Percentiles rank a stretch among this genome's conserved stretches.
These are phyloP conservation scores for Fusarium odoratissimum DNA, from an alignment of 2,329 filamentous ascomycete species.

Conservation along the genomic window DNA sequence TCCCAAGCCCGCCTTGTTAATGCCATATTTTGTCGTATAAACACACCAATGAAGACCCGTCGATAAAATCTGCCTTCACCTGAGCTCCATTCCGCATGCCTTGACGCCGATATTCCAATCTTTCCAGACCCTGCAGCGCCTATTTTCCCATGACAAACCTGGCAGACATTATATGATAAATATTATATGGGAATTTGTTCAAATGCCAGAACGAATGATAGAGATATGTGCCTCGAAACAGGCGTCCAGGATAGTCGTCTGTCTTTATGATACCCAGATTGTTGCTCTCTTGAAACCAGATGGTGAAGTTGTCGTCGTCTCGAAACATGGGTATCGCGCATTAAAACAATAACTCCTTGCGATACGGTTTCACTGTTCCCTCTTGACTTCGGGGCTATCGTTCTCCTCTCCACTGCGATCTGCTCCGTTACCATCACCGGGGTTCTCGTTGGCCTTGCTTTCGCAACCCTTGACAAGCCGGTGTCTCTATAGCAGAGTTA, in stretches of 20 bases:
- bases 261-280: neutral
- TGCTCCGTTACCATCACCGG: conserved; percentile 37
- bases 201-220: conserved; percentile 1
- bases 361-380: conserved; percentile 32
- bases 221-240: conserved; percentile 5
- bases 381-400: conserved; percentile 39
- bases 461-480: conserved; percentile 74
- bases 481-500: conserved; percentile 61
- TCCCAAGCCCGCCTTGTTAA: conserved; percentile 9
- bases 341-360: conserved; percentile 9
- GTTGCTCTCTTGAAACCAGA: conserved; percentile 1
- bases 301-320: conserved; percentile 19
- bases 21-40: conserved; percentile 23
- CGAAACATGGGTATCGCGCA: conserved; percentile 24
- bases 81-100: conserved; percentile 10
- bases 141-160: conserved; percentile 29
- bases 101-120: conserved; percentile 38
- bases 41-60: conserved; percentile 12
- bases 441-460: conserved; percentile 46
- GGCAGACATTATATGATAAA: conserved; percentile 25
- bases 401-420: conserved; percentile 44
- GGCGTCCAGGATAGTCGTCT: neutral
- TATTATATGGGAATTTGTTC: conserved; percentile 19
- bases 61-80: neutral
- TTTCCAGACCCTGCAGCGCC: conserved; percentile 30